Percentiles rank a stretch among this genome's conserved stretches.
phyloP scores from a whole-genome alignment of 768 basidiomycete species.

The Rhizopogon vesiculosus region DNA sequence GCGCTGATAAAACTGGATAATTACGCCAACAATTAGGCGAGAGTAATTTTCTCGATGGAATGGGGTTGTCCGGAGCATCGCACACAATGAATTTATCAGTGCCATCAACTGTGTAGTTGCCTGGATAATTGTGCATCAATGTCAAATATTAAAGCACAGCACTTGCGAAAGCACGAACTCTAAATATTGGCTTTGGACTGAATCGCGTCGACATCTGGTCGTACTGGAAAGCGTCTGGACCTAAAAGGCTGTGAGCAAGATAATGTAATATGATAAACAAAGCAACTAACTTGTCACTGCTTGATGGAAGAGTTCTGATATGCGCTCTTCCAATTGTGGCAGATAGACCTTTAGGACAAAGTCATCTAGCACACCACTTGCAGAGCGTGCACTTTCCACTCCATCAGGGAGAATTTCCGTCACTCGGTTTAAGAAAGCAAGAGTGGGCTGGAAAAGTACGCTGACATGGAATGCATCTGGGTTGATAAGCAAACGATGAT shows the following conservation, averaged over 20 bases:
- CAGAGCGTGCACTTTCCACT: slow-evolving; percentile 56
- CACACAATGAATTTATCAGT: slow-evolving; percentile 85
- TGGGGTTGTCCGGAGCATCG: slow-evolving; percentile 86
- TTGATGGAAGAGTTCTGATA: slow-evolving; percentile 80
- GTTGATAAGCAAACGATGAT: slow-evolving; percentile 80
- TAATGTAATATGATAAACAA: background rate
- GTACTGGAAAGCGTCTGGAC: slow-evolving; percentile 82
- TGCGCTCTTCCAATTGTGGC: slow-evolving; percentile 93
- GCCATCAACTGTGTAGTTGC: slow-evolving; percentile 83
- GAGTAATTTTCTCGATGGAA: slow-evolving; percentile 96
- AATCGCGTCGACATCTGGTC: slow-evolving; percentile 65
- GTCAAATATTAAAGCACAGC: background rate
- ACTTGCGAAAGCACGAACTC: slow-evolving; percentile 38
- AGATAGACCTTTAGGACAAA: slow-evolving; percentile 92
- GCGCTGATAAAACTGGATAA: slow-evolving; percentile 94
- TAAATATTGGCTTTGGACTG: slow-evolving; percentile 71
- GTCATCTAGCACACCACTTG: slow-evolving; percentile 78
- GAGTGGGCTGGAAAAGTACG: slow-evolving; percentile 90
- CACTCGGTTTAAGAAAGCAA: slow-evolving; percentile 76
- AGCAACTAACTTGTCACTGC: slow-evolving; percentile 62
- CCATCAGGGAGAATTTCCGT: slow-evolving; percentile 71
- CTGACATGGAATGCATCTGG: slow-evolving; percentile 95
- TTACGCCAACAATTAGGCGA: slow-evolving; percentile 87
- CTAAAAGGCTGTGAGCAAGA: slow-evolving; percentile 29
- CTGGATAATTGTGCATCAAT: slow-evolving; percentile 34